Evolutionary conservation across 257 asterid genomes (phyloP).

Genomic region (Fraxinus excelsior): DNA sequence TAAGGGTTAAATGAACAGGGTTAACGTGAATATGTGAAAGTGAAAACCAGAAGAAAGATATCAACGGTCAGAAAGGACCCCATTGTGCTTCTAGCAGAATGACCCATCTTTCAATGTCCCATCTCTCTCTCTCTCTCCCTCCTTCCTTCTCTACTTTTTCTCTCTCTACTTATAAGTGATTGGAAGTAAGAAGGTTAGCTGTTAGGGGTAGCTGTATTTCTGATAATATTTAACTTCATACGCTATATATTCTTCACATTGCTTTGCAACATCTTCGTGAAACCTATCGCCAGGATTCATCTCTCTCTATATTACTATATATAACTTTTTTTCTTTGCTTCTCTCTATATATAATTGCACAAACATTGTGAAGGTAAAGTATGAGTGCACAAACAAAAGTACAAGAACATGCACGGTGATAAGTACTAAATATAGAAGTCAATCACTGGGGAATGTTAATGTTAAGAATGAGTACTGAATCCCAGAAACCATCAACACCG

Average conservation of each 20-base stretch:
- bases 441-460: background rate
- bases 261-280: background rate
- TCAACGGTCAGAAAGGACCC: conserved; percentile 39
- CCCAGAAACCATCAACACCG: background rate
- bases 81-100: conserved; percentile 33
- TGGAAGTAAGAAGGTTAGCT: background rate
- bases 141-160: conserved; percentile 3
- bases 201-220: background rate
- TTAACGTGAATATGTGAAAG: conserved; percentile 35
- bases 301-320: background rate
- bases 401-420: background rate
- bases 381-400: background rate
- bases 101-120: conserved; percentile 40
- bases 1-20: conserved; percentile 48
- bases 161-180: background rate
- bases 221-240: background rate
- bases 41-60: conserved; percentile 15
- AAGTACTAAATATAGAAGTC: background rate
- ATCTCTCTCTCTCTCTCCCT: conserved; percentile 1
- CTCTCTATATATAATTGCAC: background rate
- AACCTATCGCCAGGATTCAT: background rate
- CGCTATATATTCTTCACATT: conserved; percentile 15
- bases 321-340: too few relatives aligned
- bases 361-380: background rate
- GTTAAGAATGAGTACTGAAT: conserved; percentile 16